Conservation (phyloP, 306 rosid species). For the Corylus avellana region DNA sequence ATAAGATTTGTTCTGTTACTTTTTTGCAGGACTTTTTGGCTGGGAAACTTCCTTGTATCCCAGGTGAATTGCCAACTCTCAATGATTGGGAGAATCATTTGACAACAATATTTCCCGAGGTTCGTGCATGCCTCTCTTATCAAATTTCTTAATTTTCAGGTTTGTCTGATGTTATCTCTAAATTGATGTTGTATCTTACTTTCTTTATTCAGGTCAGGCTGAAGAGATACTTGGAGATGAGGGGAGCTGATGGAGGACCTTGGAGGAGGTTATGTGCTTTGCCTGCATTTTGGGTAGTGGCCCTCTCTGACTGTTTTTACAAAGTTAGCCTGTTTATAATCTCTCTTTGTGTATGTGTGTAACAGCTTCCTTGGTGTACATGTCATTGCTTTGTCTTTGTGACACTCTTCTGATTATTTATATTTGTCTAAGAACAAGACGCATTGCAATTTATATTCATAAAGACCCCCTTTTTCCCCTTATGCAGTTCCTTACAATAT, state of each 20-base stretch:
- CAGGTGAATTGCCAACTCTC: slow-evolving; percentile 91
- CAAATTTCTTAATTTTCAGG: slow-evolving; percentile 13
- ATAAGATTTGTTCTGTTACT: not conserved
- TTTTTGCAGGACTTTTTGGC: slow-evolving; percentile 80
- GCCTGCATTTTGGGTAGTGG: slow-evolving; percentile 95
- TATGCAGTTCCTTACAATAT: not conserved
- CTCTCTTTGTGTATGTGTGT: slow-evolving; percentile 8
- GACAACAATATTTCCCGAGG: slow-evolving; percentile 97
- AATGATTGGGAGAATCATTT: slow-evolving; percentile 99
- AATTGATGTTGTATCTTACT: slow-evolving; percentile 16
- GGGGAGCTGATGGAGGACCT: slow-evolving; percentile 99
- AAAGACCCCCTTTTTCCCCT: not conserved
- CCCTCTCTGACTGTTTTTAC: slow-evolving; percentile 19
- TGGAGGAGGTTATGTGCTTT: slow-evolving; percentile 99
- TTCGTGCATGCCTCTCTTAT: slow-evolving; percentile 30
- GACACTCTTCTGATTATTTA: slow-evolving; percentile 3
- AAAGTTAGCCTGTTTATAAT: slow-evolving; percentile 5
- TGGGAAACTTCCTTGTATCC: slow-evolving; percentile 79
- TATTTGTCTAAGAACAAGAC: not conserved
- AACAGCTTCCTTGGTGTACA: slow-evolving; percentile 1
- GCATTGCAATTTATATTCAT: not conserved
- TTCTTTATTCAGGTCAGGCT: slow-evolving; percentile 76
- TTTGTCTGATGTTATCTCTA: slow-evolving; percentile 27
- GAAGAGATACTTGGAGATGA: slow-evolving; percentile 98
- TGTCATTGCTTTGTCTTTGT: slow-evolving; percentile 12